phyloP scores from a whole-genome alignment of 306 rosid genomes.

The Alnus glutinosa region DNA sequence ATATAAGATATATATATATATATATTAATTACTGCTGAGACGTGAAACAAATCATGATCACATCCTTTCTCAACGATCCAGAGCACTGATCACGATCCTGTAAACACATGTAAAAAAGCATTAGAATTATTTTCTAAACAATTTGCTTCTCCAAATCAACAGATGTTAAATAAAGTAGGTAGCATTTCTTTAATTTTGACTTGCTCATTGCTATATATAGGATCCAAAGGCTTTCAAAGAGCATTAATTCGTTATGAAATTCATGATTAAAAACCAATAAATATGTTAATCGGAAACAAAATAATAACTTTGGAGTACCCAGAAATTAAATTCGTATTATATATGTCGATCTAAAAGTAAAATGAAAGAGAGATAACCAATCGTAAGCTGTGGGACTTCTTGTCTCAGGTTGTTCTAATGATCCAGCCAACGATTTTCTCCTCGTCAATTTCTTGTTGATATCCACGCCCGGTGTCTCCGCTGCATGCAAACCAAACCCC shows the following conservation, averaged over 20 bases:
- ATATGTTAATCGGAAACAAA: no score
- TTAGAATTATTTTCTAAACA: no score
- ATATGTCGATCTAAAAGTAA: not conserved
- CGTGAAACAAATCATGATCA: slow-evolving; percentile 17
- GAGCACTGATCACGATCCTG: slow-evolving; percentile 73
- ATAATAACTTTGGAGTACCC: no score
- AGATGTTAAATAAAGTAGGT: no score
- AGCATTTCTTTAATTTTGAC: no score
- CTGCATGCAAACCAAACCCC: slow-evolving; percentile 34
- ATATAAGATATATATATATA: no score
- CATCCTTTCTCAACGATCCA: slow-evolving; percentile 67
- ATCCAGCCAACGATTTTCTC: slow-evolving; percentile 40
- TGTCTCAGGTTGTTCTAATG: slow-evolving; percentile 31
- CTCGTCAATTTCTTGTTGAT: slow-evolving; percentile 60
- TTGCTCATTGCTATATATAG: no score
- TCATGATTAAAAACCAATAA: no score
- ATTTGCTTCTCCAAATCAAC: no score
- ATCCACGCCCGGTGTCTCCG: slow-evolving; percentile 53
- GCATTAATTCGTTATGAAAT: no score
- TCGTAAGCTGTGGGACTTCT: slow-evolving; percentile 54
- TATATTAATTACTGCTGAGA: slow-evolving; percentile 3
- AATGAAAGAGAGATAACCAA: slow-evolving; percentile 48
- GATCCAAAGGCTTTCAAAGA: no score
- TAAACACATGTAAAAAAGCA: slow-evolving; percentile 23
- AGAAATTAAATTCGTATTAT: no score